These are phyloP conservation scores for Mucor sp. DNA, from an alignment of 371 early-diverging fungal genomes.

Conservation along the genomic window DNA sequence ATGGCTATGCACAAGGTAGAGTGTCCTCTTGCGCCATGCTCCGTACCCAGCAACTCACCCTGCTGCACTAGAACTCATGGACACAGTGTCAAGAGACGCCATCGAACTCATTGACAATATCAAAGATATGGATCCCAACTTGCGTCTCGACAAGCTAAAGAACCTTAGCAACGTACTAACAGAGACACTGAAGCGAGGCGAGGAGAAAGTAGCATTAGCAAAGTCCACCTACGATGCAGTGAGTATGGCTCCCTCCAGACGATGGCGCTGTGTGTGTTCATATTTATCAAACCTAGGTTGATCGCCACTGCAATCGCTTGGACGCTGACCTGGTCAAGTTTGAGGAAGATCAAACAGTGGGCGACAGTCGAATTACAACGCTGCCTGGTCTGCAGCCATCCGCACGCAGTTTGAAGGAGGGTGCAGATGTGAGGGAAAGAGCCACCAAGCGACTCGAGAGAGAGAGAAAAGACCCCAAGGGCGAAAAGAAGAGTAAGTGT, in stretches of 20 bases:
- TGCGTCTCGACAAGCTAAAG: conserved; percentile 60
- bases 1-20: conserved; percentile 87
- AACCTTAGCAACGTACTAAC: conserved; percentile 59
- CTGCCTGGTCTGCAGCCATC: conserved; percentile 48
- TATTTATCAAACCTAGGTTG: conserved; percentile 14
- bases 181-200: conserved; percentile 80
- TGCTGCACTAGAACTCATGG: conserved; percentile 50
- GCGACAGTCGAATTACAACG: conserved; percentile 41
- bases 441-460: conserved; percentile 28
- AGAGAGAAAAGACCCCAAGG: conserved; percentile 40
- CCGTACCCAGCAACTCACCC: not conserved
- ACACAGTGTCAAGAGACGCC: conserved; percentile 57
- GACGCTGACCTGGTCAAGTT: conserved; percentile 53
- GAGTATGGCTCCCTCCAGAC: conserved; percentile 1
- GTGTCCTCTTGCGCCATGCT: not conserved
- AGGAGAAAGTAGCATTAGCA: conserved; percentile 88
- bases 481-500: conserved; percentile 40
- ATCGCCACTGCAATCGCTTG: conserved; percentile 46
- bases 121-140: conserved; percentile 48
- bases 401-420: conserved; percentile 33
- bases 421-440: conserved; percentile 35
- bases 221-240: conserved; percentile 89
- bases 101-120: conserved; percentile 55
- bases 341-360: conserved; percentile 44
- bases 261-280: not conserved